These are phyloP conservation scores for Penstemon eatonii DNA, from an alignment of 257 asterid species.

Conservation along the genomic window DNA sequence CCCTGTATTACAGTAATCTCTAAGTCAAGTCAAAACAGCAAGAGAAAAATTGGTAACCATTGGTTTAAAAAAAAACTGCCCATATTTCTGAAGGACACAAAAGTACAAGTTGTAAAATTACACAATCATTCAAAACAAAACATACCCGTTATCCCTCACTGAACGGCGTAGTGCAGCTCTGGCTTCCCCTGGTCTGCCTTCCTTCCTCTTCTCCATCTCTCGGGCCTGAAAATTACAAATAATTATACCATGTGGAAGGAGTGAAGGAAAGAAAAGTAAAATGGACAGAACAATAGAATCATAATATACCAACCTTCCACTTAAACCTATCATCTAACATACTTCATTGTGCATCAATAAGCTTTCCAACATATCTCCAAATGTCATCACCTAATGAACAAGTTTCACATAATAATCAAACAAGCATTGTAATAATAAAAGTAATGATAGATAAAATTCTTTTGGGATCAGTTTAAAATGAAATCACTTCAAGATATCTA, in stretches of 20 bases:
- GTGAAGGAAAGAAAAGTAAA: slow-evolving; percentile 8
- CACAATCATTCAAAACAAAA: neutral
- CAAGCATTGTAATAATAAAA: neutral
- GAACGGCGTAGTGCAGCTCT: slow-evolving; percentile 93
- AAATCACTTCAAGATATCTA: neutral
- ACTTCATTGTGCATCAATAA: slow-evolving; percentile 96
- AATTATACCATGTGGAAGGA: slow-evolving; percentile 6
- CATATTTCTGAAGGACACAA: neutral
- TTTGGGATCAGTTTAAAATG: neutral
- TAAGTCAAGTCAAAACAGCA: no score
- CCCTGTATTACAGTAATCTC: no score
- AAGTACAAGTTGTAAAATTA: neutral
- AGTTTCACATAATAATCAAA: slow-evolving; percentile 19
- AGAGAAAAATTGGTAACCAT: no score
- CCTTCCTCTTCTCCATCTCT: slow-evolving; percentile 95
- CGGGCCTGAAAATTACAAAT: slow-evolving; percentile 64
- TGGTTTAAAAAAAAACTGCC: neutral
- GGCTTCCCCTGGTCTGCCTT: slow-evolving; percentile 96
- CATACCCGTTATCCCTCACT: slow-evolving; percentile 95
- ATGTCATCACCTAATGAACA: slow-evolving; percentile 81
- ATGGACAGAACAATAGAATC: slow-evolving; percentile 12
- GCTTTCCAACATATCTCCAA: slow-evolving; percentile 95
- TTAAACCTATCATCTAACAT: slow-evolving; percentile 97
- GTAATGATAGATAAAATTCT: neutral
- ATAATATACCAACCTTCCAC: slow-evolving; percentile 74